A percentile compares a stretch with the other conserved stretches of the same genome.
phyloP scores from a whole-genome alignment of 495 filamentous ascomycete genomes.

The Stereocaulon alpinum region DNA sequence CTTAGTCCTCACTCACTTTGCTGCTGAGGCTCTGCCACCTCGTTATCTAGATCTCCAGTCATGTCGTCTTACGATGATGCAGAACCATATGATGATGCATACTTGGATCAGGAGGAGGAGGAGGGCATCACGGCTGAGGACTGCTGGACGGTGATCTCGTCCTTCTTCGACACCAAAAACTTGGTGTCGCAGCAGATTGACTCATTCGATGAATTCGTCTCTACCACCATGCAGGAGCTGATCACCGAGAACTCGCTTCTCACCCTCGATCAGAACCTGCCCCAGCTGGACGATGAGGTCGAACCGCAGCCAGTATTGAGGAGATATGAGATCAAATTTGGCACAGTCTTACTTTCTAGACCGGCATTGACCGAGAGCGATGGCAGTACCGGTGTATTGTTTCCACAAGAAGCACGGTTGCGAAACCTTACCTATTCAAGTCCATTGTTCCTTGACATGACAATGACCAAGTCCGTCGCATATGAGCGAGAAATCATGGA shows the following conservation, averaged over 20 bases:
- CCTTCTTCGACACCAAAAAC: constrained; percentile 92
- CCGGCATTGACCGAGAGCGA: constrained; percentile 88
- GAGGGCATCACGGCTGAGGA: constrained; percentile 80
- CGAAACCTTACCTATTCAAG: constrained; percentile 92
- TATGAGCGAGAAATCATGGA: constrained; percentile 57
- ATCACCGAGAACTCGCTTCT: constrained; percentile 81
- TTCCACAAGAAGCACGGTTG: constrained; percentile 86
- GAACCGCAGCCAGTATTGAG: constrained; percentile 63
- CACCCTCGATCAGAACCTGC: constrained; percentile 77
- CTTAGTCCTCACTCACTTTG: neutral
- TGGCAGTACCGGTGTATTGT: constrained; percentile 66
- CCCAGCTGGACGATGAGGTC: constrained; percentile 53
- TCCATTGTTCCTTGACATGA: constrained; percentile 78
- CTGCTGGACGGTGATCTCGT: constrained; percentile 92
- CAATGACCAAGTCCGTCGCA: constrained; percentile 67
- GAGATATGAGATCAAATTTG: constrained; percentile 89
- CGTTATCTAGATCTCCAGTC: neutral
- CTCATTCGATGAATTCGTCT: constrained; percentile 95
- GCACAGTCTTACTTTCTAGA: constrained; percentile 67
- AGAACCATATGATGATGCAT: constrained; percentile 38
- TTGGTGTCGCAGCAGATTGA: constrained; percentile 96
- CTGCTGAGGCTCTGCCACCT: neutral
- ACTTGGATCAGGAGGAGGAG: constrained; percentile 55
- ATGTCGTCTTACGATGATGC: constrained; percentile 46
- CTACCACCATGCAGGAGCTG: constrained; percentile 83